Conservation (phyloP, 148 eudicot species). For the Salicornia ramosissima region DNA sequence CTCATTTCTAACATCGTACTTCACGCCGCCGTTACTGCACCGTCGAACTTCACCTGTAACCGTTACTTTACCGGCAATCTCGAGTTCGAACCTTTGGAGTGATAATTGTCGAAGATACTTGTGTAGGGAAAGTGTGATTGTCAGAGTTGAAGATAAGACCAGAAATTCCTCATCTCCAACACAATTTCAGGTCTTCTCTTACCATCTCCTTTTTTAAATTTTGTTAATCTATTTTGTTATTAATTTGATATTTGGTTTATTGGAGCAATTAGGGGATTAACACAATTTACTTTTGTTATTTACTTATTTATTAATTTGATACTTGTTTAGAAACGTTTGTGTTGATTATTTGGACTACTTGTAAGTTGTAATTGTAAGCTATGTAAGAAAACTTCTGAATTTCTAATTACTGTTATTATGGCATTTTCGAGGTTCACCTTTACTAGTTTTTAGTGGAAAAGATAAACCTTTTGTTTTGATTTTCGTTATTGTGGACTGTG, state of each 20-base stretch:
- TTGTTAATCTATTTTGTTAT: background rate
- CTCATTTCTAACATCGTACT: slow-evolving; percentile 12
- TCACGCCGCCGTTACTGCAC: background rate
- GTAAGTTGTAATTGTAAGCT: no score
- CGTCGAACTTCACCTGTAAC: slow-evolving; percentile 18
- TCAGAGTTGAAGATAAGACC: slow-evolving; percentile 59
- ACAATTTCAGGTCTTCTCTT: slow-evolving; percentile 39
- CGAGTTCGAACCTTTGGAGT: background rate
- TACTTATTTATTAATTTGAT: no score
- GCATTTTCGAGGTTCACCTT: background rate
- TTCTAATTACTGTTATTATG: background rate
- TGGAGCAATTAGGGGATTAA: no score
- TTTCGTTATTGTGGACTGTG: background rate
- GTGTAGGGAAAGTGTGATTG: slow-evolving; percentile 40
- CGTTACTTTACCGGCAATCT: background rate
- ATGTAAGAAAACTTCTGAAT: no score
- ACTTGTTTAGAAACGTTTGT: no score
- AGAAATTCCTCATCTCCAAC: slow-evolving; percentile 29
- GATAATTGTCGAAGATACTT: slow-evolving; percentile 16
- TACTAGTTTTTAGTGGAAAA: background rate
- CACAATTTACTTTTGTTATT: no score
- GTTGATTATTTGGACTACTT: no score
- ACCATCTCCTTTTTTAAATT: background rate
- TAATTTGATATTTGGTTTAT: background rate
- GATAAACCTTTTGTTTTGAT: background rate